These are phyloP conservation scores for Tylopilus subfusipes DNA, from an alignment of 768 basidiomycete species.

Conservation along the genomic window DNA sequence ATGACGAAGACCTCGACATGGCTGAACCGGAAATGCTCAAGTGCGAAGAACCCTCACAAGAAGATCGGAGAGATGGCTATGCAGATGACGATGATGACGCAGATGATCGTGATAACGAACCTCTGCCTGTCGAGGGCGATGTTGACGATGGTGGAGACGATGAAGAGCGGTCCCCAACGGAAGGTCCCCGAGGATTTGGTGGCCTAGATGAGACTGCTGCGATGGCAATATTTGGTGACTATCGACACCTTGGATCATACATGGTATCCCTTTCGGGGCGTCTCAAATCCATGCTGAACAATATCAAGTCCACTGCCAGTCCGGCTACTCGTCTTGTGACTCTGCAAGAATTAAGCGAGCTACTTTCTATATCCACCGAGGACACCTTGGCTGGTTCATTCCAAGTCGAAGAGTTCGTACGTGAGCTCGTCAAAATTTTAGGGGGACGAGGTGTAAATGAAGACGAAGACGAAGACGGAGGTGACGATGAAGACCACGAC, in stretches of 20 bases:
- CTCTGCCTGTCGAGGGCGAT: conserved; percentile 45
- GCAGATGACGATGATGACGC: conserved; percentile 40
- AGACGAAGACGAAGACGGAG: conserved; percentile 70
- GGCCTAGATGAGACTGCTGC: conserved; percentile 68
- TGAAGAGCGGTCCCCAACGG: conserved; percentile 34
- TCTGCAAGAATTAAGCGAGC: conserved; percentile 90
- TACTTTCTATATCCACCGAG: conserved; percentile 94
- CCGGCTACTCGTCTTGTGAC: conserved; percentile 84
- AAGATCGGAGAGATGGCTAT: conserved; percentile 43
- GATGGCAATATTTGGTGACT: conserved; percentile 82
- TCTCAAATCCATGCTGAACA: conserved; percentile 85
- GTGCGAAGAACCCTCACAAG: conserved; percentile 42
- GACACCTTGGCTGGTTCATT: conserved; percentile 97
- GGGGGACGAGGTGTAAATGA: conserved; percentile 71
- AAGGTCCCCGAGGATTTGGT: conserved; percentile 40
- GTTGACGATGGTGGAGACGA: conserved; percentile 43
- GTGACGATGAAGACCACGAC: conserved; percentile 62
- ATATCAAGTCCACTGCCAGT: conserved; percentile 82
- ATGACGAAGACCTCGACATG: conserved; percentile 78
- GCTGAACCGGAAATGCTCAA: conserved; percentile 55
- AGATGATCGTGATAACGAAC: conserved; percentile 49
- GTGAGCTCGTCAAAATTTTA: conserved; percentile 87
- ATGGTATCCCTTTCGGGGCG: conserved; percentile 86
- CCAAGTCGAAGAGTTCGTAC: conserved; percentile 86
- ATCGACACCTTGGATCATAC: conserved; percentile 85